These are phyloP conservation scores for Fusarium subglutinans DNA, from an alignment of 2,329 filamentous ascomycete genomes.

Conservation along the genomic window DNA sequence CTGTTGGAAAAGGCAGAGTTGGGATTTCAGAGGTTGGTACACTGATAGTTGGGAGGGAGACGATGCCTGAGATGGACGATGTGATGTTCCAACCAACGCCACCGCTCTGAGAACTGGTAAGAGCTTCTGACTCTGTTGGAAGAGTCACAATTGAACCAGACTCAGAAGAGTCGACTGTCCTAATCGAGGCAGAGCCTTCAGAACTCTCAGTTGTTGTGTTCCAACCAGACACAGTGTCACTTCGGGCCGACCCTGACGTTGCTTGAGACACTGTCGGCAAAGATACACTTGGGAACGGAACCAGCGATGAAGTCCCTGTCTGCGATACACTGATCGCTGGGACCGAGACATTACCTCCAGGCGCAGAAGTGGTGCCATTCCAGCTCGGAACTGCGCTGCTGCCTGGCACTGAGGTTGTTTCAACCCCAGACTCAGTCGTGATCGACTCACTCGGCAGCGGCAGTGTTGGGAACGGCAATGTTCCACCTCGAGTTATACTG, in stretches of 20 bases:
- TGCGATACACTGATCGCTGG: slow-evolving; percentile 1
- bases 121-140: background rate
- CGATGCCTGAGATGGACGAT: background rate
- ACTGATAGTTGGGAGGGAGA: slow-evolving; percentile 22
- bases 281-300: background rate
- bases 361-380: background rate
- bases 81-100: background rate
- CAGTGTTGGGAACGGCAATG: background rate
- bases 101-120: background rate
- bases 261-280: background rate
- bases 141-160: background rate
- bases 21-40: slow-evolving; percentile 6
- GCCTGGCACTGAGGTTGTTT: background rate
- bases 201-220: background rate
- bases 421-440: background rate
- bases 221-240: background rate
- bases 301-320: background rate
- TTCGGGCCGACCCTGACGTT: background rate
- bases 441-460: background rate
- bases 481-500: background rate
- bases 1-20: slow-evolving; percentile 1
- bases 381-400: background rate
- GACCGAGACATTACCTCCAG: background rate
- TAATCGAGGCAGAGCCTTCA: background rate
- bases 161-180: background rate